Evolutionary conservation across 495 filamentous ascomycete species (phyloP), one percentile per base, ranked within the genome.

Genomic region (Daldinia concentrica): DNA sequence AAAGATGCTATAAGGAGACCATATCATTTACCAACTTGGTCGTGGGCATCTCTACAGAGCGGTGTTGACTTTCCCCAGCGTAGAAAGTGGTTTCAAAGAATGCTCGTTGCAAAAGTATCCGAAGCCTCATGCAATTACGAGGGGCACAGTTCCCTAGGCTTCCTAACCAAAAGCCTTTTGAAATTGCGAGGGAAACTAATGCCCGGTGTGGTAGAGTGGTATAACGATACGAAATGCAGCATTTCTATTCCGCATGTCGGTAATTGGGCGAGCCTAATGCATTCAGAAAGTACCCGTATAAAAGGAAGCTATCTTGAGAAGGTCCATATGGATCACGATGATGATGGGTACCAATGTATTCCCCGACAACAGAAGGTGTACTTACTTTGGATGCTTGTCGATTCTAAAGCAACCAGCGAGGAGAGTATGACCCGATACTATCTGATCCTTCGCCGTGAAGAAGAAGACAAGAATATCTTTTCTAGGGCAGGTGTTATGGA

Each of bases 31-130:
- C 62, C 52, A 15, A 65, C 52, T 50, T 65, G 62, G 62, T 58
- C 62, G 9, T 58, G 62, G 62, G 39, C 62, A n/a, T 65, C 62
- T 51, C 4, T 65, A 17, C 52, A 34, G 39, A 15, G 62, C 8
- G 12, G 0, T 24, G 43, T 48, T 48, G 17, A 48, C 17, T 48
- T 48, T 12, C 17, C 17, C 43, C n/a, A 3, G 17, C 7, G 3
- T 12, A 17, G 3, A 24, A 0, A 0, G 17, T 11, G 1, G 22
- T 12, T 11, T 1, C 1, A 24, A 48, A 22, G 17, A 4, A 4
- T 24, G 1, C 0, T n/a, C 12, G 6, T 50, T 6, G 51, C 17
- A 1, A 6, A 26, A n/a, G 17, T 65, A 5, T 17, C 32, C 17
- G 17, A 50, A 6, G 51, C 52, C n/a, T 26, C 12, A 26, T 65